phyloP scores from a whole-genome alignment of 495 filamentous ascomycete species.

The Mycothermus thermophilus region DNA sequence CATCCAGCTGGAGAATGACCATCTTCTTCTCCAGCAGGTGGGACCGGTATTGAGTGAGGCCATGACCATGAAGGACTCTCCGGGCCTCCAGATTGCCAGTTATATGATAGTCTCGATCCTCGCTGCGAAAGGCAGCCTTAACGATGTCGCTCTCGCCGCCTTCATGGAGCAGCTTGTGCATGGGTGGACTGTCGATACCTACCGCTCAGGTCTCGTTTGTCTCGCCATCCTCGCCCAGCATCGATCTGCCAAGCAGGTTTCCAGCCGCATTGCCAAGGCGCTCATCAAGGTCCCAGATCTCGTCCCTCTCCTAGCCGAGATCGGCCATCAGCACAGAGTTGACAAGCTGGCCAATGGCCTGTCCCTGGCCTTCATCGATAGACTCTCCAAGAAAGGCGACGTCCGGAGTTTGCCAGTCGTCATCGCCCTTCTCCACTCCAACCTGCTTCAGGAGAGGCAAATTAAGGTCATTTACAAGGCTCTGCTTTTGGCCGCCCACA shows the following conservation, averaged over 20 bases:
- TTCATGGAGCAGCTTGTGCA: constrained; percentile 75
- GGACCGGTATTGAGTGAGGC: constrained; percentile 64
- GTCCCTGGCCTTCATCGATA: constrained; percentile 49
- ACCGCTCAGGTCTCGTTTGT: constrained; percentile 62
- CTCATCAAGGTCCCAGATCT: constrained; percentile 51
- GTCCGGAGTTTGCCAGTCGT: constrained; percentile 40
- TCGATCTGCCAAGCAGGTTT: constrained; percentile 50
- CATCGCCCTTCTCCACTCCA: constrained; percentile 44
- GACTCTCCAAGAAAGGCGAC: constrained; percentile 48
- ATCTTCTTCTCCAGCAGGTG: constrained; percentile 60
- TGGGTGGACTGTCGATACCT: constrained; percentile 59
- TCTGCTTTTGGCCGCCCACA: constrained; percentile 44
- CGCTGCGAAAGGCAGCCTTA: constrained; percentile 62
- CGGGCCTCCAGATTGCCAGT: constrained; percentile 66
- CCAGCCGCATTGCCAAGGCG: constrained; percentile 52
- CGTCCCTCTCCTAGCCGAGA: constrained; percentile 40
- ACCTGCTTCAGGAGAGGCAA: constrained; percentile 48
- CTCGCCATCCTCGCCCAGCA: constrained; percentile 67
- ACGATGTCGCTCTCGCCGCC: constrained; percentile 57
- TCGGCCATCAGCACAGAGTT: constrained; percentile 50
- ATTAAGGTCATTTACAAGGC: constrained; percentile 46
- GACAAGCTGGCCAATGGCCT: constrained; percentile 63
- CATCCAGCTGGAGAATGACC: constrained; percentile 57
- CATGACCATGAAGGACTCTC: constrained; percentile 53
- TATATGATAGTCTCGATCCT: constrained; percentile 84